Evolutionary conservation across 352 stramenopile genomes (phyloP), one percentile per base, ranked within the genome.

Genomic region (Phytophthora sp.): DNA sequence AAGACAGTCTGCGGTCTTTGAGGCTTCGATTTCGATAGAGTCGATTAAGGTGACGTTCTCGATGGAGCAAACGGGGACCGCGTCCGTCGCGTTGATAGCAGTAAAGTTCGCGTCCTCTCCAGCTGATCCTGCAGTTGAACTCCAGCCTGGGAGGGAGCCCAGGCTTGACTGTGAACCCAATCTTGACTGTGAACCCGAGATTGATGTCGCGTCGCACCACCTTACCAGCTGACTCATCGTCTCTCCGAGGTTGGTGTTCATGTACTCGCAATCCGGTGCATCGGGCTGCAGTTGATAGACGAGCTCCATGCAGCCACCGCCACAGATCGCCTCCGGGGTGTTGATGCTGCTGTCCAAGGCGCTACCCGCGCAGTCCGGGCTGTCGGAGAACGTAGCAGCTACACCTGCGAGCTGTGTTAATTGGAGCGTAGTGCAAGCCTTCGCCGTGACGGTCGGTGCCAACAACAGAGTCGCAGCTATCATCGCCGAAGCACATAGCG

Each of bases 201-300:
- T 1, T 9, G 41, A 20, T 12, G 16, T 23, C n/a, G 33, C 8
- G 20, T 57, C 53, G 46, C 62, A 69, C 52, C 23, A 50, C 7
- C 36, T 5, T 16, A 64, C 44, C 12, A 69, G 15, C 12, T 7
- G 11, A 2, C 8, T 23, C 26, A 69, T 38, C 1, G 53, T 35
- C 21, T 69, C 52, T 1, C 61, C 52, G 18, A 64, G 42, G 53
- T 64, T 69, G 24, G 53, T 54, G 20, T 45, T 53, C 20, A 58
- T 45, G 23, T 52, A 64, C 18, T 69, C 61, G 44, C 61, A 69
- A 23, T 64, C 61, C 6, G 61, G 61, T 4, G 61, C 18, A 16
- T 54, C 38, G n/a, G 53, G 52, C 29, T 55, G 31, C 21, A 69
- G 21, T 15, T 57, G 16, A n/a, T 44, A 35, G 12, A 69, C 21